phyloP scores from a whole-genome alignment of 257 asterid genomes.

The Plantago ovata region DNA sequence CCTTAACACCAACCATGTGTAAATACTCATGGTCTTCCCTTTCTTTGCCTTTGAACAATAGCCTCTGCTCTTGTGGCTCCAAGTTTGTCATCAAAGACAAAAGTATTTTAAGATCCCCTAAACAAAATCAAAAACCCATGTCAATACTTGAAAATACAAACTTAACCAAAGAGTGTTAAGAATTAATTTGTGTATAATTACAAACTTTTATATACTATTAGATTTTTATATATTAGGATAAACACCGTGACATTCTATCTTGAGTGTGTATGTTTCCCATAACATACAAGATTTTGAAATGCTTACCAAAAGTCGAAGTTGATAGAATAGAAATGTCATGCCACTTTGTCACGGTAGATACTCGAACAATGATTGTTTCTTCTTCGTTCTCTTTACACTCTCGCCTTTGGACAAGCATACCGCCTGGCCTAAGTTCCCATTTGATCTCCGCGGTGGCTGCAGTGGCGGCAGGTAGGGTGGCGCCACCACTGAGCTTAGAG shows the following conservation, averaged over 20 bases:
- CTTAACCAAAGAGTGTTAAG: too few relatives aligned
- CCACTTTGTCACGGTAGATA: constrained; percentile 54
- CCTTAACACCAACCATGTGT: constrained; percentile 84
- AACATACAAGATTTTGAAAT: too few relatives aligned
- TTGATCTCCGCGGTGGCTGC: constrained; percentile 41
- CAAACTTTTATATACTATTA: too few relatives aligned
- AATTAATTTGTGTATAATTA: too few relatives aligned
- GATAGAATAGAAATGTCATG: constrained; percentile 53
- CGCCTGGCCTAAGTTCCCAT: constrained; percentile 87
- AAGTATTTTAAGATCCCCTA: constrained; percentile 64
- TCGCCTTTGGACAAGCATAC: constrained; percentile 82
- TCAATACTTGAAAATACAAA: background rate
- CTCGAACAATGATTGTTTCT: constrained; percentile 44
- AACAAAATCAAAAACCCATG: background rate
- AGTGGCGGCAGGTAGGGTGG: constrained; percentile 5
- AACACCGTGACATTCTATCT: too few relatives aligned
- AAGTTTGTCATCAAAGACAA: constrained; percentile 54
- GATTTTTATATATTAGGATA: too few relatives aligned
- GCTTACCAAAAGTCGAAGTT: constrained; percentile 82
- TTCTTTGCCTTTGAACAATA: constrained; percentile 77
- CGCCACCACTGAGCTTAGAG: constrained; percentile 32
- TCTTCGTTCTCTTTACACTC: constrained; percentile 32
- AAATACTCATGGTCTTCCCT: constrained; percentile 67
- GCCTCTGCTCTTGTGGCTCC: constrained; percentile 67
- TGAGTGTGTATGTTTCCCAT: too few relatives aligned